Conservation (phyloP, 371 early-diverging fungal genomes). For the Chytridium lagenaria region DNA sequence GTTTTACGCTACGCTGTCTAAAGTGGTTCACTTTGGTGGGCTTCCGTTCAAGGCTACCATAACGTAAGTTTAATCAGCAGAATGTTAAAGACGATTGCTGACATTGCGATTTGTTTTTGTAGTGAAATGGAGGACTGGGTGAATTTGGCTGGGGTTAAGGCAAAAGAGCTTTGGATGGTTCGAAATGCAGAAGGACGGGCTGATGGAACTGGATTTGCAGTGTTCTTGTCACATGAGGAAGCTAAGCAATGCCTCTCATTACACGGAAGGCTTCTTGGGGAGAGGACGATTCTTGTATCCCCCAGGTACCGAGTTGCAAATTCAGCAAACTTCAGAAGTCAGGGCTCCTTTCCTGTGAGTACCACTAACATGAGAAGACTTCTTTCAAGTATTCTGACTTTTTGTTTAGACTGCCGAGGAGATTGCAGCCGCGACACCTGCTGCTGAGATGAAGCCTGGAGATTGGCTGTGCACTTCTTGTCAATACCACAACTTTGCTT, state of each 20-base stretch:
- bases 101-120: background rate
- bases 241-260: constrained; percentile 60
- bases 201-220: constrained; percentile 44
- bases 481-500: constrained; percentile 77
- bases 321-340: constrained; percentile 62
- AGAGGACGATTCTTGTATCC: constrained; percentile 69
- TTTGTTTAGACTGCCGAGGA: constrained; percentile 28
- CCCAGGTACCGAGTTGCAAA: constrained; percentile 65
- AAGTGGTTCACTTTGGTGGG: constrained; percentile 61
- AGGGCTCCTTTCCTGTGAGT: constrained; percentile 66
- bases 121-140: constrained; percentile 31
- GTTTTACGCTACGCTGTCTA: constrained; percentile 71
- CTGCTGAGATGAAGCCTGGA: constrained; percentile 56
- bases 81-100: background rate
- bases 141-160: constrained; percentile 24
- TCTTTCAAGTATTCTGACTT: background rate
- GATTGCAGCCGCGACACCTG: constrained; percentile 24
- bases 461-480: constrained; percentile 82
- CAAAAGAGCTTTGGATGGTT: constrained; percentile 38
- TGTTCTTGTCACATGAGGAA: constrained; percentile 45
- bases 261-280: constrained; percentile 72
- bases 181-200: constrained; percentile 41
- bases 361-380: background rate
- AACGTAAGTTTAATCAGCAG: constrained; percentile 28
- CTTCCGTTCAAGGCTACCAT: constrained; percentile 41